These are phyloP conservation scores for Rhazya stricta DNA, from an alignment of 257 asterid species.

Conservation along the genomic window DNA sequence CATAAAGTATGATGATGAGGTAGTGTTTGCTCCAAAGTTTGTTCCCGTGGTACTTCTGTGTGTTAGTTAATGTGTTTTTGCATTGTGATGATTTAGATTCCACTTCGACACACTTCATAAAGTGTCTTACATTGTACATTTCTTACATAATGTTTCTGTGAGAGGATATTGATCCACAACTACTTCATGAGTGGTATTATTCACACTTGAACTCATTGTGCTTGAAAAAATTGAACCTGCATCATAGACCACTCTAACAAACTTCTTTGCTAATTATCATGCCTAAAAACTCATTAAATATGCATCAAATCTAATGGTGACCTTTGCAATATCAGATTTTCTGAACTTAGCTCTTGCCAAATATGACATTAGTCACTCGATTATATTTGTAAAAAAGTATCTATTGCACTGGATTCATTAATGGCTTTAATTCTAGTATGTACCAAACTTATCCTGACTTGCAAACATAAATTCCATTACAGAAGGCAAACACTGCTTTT, in stretches of 20 bases:
- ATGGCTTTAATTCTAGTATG: not conserved
- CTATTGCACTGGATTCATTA: not conserved
- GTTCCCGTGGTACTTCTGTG: not conserved
- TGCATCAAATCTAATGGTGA: not conserved
- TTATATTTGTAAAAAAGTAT: not conserved
- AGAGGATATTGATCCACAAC: not conserved
- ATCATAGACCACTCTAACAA: not conserved
- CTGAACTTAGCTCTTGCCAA: not conserved
- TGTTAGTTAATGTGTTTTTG: not conserved
- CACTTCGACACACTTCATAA: not conserved
- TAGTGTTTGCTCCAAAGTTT: conserved; percentile 28
- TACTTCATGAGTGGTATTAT: not conserved
- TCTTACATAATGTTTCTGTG: not conserved
- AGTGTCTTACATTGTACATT: not conserved
- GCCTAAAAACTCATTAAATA: not conserved
- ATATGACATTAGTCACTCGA: not conserved
- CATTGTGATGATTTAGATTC: not conserved
- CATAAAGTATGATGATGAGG: conserved; percentile 97
- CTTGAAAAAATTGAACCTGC: not conserved
- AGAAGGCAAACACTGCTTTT: not conserved
- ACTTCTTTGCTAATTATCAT: not conserved
- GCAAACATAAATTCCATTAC: not conserved
- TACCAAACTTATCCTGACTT: not conserved
- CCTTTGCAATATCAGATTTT: not conserved
- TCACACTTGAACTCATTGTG: not conserved